These are phyloP conservation scores for Aspergillus alliaceus DNA, from an alignment of 2,329 filamentous ascomycete species.

Conservation along the genomic window DNA sequence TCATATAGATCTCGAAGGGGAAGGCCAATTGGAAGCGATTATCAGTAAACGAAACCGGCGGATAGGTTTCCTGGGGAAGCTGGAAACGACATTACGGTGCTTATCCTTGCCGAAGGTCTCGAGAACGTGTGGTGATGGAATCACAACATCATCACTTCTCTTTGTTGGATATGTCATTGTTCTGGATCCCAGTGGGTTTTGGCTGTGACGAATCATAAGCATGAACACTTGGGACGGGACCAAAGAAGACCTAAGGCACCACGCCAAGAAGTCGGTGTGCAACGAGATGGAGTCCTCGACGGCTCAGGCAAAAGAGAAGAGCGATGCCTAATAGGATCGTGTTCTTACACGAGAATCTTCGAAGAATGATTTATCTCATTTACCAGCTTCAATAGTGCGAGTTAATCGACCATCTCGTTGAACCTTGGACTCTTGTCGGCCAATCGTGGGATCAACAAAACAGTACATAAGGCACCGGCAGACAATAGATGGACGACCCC, in stretches of 20 bases:
- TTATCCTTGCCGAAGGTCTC: neutral
- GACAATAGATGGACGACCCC: slow-evolving; percentile 10
- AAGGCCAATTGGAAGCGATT: neutral
- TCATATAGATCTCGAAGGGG: neutral
- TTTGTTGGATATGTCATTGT: slow-evolving; percentile 5
- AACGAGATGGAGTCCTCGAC: neutral
- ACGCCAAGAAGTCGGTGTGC: slow-evolving; percentile 6
- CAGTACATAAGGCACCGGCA: neutral
- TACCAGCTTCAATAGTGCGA: neutral
- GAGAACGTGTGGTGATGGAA: neutral
- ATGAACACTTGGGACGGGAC: neutral
- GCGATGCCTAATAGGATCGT: neutral
- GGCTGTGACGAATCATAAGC: neutral
- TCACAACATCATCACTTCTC: neutral
- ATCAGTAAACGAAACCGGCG: neutral
- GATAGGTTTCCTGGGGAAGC: neutral
- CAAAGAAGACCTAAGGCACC: neutral
- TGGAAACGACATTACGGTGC: neutral
- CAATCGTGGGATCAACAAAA: neutral
- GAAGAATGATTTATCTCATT: neutral
- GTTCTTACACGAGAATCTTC: neutral
- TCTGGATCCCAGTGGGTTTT: neutral
- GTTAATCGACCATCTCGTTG: neutral
- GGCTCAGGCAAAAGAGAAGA: neutral
- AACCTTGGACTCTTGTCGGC: neutral